Base-by-base conservation (phyloP, 148 eudicot genomes). In the Rhododendron vialii region DNA sequence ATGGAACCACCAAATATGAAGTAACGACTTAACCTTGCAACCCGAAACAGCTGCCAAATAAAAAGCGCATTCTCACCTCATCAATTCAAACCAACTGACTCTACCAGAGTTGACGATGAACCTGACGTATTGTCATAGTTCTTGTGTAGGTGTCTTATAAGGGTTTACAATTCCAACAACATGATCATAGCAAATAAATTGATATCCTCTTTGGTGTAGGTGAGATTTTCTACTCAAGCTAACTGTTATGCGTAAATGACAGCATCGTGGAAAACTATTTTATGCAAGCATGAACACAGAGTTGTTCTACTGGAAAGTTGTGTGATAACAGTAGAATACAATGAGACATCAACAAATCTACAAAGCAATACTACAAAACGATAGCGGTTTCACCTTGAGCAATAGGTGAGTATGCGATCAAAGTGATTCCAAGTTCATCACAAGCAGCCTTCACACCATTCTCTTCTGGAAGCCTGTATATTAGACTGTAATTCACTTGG, bases 401-500 rank as follows among this genome's bases (percentile, higher is more conserved):
- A 79, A 97, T 92, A 13, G 99, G 99, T 78, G 98, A 93, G 91
- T 97, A 95, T 51, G 99, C 99, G 75, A 97, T 97, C 82, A 97
- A 86, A 73, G 95, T 94, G 91, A 97, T 87, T 74, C 98, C 99
- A 67, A 97, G 96, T 88, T 97, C 99, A 89, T 97, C 99, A 74
- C 99, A 97, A 11, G 98, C 86, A 79, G 98, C 94, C 92, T 97
- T 97, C 82, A 97, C 98, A 86, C 99, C 99, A 80, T 97, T 97
- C 80, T 92, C 93, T 91, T 97, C 99, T 8, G 99, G 98, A 83
- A 87, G 51, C 85, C 99, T 89, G 90, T 97, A 95, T 78, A 97
- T 95, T 38, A 97, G 96, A 87, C 99, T 95, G 92, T 97, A 97
- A 84, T 97, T 97, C 84, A 97, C 99, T 95, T 97, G 99, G 90